These are phyloP conservation scores for Lentinula edodes DNA, from an alignment of 768 basidiomycete species.

Conservation along the genomic window DNA sequence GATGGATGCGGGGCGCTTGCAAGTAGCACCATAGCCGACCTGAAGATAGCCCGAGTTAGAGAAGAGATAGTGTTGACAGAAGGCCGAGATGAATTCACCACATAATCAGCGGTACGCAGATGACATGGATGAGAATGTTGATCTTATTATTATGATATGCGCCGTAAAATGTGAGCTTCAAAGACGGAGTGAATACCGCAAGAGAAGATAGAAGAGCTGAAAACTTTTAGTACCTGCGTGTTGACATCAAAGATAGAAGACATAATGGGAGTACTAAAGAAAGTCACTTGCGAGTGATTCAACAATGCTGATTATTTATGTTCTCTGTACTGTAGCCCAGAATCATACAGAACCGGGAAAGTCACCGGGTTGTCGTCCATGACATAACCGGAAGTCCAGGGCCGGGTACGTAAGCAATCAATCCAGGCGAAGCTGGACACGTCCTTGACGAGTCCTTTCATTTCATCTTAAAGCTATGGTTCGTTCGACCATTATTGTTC, in stretches of 20 bases:
- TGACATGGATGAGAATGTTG: slow-evolving; percentile 82
- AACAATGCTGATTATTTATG: neutral
- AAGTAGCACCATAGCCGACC: slow-evolving; percentile 57
- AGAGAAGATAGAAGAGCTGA: neutral
- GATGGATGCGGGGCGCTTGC: slow-evolving; percentile 45
- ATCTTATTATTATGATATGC: slow-evolving; percentile 82
- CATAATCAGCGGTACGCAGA: slow-evolving; percentile 78
- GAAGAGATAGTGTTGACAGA: neutral
- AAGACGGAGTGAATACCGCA: slow-evolving; percentile 6
- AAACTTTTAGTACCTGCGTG: slow-evolving; percentile 47
- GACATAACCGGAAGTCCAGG: neutral
- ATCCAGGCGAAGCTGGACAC: neutral
- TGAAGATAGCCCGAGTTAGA: slow-evolving; percentile 16
- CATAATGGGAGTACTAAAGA: slow-evolving; percentile 18
- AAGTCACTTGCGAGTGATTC: neutral
- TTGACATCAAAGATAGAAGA: slow-evolving; percentile 57
- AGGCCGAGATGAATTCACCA: slow-evolving; percentile 46
- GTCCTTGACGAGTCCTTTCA: neutral
- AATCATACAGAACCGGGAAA: neutral
- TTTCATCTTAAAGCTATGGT: slow-evolving; percentile 48
- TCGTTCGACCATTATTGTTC: slow-evolving; percentile 78
- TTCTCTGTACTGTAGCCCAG: neutral
- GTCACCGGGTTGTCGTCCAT: neutral
- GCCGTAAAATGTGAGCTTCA: slow-evolving; percentile 86
- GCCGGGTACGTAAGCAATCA: neutral